These are phyloP conservation scores for Trypanosoma vivax DNA, from an alignment of 208 protist genomes.

Conservation along the genomic window DNA sequence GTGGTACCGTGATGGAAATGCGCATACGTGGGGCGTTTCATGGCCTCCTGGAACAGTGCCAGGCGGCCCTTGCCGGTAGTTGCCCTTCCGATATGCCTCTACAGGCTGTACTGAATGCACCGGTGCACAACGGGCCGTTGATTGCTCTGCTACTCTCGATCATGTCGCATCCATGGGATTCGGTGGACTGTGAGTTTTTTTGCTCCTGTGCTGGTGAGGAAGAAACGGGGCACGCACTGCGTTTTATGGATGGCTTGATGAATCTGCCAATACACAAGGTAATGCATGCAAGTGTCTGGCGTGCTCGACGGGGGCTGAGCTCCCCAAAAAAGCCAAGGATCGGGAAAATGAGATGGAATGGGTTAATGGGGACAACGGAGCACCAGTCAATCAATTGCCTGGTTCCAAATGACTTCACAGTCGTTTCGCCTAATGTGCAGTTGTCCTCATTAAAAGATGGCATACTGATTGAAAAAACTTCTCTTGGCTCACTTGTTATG, in stretches of 20 bases:
- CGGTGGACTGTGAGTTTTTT: conserved; percentile 70
- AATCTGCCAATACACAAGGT: conserved; percentile 39
- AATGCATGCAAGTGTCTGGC: conserved; percentile 40
- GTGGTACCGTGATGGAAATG: conserved; percentile 61
- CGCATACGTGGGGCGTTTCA: conserved; percentile 65
- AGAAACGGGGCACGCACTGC: conserved; percentile 30
- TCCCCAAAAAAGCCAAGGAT: conserved; percentile 16
- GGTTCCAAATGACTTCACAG: conserved; percentile 79
- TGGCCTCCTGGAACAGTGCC: conserved; percentile 35
- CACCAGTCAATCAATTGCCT: conserved; percentile 60
- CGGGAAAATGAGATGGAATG: conserved; percentile 31
- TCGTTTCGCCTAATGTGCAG: conserved; percentile 57
- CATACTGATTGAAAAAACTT: conserved; percentile 63
- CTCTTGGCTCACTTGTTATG: conserved; percentile 34
- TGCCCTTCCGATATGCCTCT: conserved; percentile 23
- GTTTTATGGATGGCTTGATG: conserved; percentile 52
- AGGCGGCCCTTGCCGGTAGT: conserved; percentile 21
- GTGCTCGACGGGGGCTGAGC: conserved; percentile 24
- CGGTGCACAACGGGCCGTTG: conserved; percentile 31
- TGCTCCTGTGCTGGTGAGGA: conserved; percentile 28
- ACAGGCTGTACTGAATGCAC: conserved; percentile 36
- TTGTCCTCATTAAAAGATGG: conserved; percentile 54
- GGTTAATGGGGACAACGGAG: conserved; percentile 57
- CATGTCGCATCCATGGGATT: conserved; percentile 79
- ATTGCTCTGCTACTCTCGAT: conserved; percentile 64